These are phyloP conservation scores for Pestalotiopsis sp. DNA, from an alignment of 2,329 filamentous ascomycete genomes.

Conservation along the genomic window DNA sequence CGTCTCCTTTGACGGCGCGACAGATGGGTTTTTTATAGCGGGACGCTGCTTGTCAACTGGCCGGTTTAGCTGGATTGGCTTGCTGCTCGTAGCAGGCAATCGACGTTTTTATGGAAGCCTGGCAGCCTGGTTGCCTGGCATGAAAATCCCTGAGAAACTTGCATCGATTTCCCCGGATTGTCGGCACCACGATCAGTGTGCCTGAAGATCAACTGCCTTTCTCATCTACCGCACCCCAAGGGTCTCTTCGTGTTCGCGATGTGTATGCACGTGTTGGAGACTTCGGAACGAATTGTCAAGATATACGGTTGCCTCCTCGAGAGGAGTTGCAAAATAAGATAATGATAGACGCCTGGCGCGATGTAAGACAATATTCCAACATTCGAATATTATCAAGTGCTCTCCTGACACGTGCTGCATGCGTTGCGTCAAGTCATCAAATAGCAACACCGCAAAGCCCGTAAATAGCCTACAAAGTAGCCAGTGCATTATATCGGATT, in stretches of 20 bases:
- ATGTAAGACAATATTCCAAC: background rate
- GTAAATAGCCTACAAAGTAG: background rate
- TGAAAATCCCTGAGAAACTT: background rate
- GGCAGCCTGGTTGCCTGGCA: background rate
- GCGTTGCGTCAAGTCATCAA: background rate
- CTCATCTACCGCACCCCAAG: background rate
- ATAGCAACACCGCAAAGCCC: background rate
- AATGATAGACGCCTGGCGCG: background rate
- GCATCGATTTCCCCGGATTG: constrained; percentile 5
- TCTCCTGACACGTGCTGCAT: background rate
- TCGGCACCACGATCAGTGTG: background rate
- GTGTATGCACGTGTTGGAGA: background rate
- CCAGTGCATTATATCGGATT: background rate
- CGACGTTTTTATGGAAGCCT: background rate
- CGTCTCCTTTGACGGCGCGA: background rate
- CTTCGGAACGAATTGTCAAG: background rate
- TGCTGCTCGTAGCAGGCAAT: background rate
- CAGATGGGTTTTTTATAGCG: background rate
- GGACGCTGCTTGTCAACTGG: background rate
- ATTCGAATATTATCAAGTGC: background rate
- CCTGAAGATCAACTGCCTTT: constrained; percentile 6
- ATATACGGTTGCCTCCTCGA: background rate
- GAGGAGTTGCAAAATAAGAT: background rate
- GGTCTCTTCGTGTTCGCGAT: background rate
- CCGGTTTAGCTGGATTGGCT: background rate